phyloP scores from a whole-genome alignment of 2,329 filamentous ascomycete genomes.

The Penicillium sp. region DNA sequence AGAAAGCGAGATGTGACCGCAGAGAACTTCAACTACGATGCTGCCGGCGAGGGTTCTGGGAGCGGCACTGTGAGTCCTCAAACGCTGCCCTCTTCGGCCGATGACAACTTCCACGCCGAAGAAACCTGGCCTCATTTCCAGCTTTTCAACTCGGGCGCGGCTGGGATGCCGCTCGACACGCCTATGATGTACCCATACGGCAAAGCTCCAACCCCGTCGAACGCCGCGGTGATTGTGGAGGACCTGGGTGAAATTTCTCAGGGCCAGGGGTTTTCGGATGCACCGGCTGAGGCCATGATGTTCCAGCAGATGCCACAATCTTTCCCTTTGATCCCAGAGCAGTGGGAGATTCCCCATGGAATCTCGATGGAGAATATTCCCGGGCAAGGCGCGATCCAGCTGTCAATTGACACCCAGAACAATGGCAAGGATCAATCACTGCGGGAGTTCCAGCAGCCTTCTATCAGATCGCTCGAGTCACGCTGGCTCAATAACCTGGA shows the following conservation, averaged over 20 bases:
- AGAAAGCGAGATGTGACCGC: slow-evolving; percentile 35
- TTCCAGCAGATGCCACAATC: slow-evolving; percentile 33
- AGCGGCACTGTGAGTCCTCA: slow-evolving; percentile 39
- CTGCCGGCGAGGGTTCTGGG: slow-evolving; percentile 29
- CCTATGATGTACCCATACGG: slow-evolving; percentile 35
- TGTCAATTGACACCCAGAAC: slow-evolving; percentile 24
- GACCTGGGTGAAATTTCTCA: slow-evolving; percentile 33
- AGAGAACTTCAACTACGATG: slow-evolving; percentile 36
- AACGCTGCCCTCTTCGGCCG: slow-evolving; percentile 37
- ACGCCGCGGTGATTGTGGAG: slow-evolving; percentile 38
- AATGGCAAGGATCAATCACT: slow-evolving; percentile 21
- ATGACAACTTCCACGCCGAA: slow-evolving; percentile 40
- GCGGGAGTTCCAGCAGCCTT: slow-evolving; percentile 24
- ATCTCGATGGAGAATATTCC: slow-evolving; percentile 17
- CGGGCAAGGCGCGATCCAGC: slow-evolving; percentile 14
- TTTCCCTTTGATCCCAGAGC: slow-evolving; percentile 30
- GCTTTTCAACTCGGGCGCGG: slow-evolving; percentile 33
- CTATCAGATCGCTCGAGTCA: slow-evolving; percentile 31
- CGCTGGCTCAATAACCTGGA: slow-evolving; percentile 37
- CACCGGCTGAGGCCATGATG: slow-evolving; percentile 30
- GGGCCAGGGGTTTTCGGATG: slow-evolving; percentile 30
- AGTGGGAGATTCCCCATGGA: slow-evolving; percentile 27
- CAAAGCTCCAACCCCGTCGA: slow-evolving; percentile 28
- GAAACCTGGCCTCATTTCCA: slow-evolving; percentile 41
- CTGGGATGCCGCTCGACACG: slow-evolving; percentile 34